These are phyloP conservation scores for Arthonia radiata DNA, from an alignment of 495 filamentous ascomycete genomes.

Conservation along the genomic window DNA sequence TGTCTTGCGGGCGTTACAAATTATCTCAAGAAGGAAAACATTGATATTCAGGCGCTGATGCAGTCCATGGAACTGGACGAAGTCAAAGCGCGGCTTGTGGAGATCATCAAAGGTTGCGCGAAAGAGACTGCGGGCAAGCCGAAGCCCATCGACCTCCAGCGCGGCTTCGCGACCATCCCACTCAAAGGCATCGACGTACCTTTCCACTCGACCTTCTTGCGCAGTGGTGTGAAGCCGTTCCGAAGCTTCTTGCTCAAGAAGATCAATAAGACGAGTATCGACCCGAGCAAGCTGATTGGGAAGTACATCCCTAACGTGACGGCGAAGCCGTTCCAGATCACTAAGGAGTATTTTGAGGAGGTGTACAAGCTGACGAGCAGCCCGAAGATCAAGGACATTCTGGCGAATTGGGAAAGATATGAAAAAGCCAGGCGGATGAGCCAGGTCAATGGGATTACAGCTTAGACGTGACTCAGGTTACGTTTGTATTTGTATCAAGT, in stretches of 20 bases:
- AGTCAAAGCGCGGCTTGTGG: conserved; percentile 59
- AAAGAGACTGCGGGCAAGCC: conserved; percentile 72
- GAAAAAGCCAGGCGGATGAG: too few relatives aligned
- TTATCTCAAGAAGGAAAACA: conserved; percentile 81
- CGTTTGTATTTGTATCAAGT: too few relatives aligned
- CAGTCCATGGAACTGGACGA: conserved; percentile 57
- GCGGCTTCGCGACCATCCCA: conserved; percentile 90
- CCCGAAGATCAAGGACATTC: conserved; percentile 66
- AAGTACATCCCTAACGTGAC: conserved; percentile 99
- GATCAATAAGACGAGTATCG: conserved; percentile 95
- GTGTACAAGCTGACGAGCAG: conserved; percentile 85
- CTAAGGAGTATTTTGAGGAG: conserved; percentile 97
- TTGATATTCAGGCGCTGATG: conserved; percentile 85
- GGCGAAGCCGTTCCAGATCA: conserved; percentile 78
- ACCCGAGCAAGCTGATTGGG: conserved; percentile 82
- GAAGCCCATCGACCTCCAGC: conserved; percentile 61
- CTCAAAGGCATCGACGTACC: conserved; percentile 93
- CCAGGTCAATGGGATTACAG: too few relatives aligned
- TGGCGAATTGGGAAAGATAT: conserved; percentile 64
- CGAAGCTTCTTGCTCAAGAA: conserved; percentile 93
- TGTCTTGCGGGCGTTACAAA: conserved; percentile 80
- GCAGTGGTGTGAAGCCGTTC: conserved; percentile 96
- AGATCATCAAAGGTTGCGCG: conserved; percentile 66
- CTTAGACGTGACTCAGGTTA: too few relatives aligned
- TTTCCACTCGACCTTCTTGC: conserved; percentile 95